Base-by-base conservation (phyloP, 345 rosid species). In the Streptanthus diversifolius region DNA sequence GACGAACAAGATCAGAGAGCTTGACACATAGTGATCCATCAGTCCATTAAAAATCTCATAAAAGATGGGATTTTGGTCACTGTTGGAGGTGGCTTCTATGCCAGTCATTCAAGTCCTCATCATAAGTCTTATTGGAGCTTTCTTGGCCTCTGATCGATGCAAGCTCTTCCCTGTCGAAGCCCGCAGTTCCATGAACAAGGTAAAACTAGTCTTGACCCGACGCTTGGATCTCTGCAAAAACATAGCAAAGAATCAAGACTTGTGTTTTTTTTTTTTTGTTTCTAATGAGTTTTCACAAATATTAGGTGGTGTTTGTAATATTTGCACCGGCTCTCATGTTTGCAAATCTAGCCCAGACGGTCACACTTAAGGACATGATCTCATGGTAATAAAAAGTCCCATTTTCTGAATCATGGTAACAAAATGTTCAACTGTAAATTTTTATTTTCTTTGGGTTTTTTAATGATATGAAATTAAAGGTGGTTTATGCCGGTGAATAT, bases 401-500 rank as follows among this genome's bases (percentile, higher is more conserved):
- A 7, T 21, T 19, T 66, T 2, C 43, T 19, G 2, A 2, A 47
- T 29, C 22, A 29, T 55, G 51, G 32, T 53, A 36, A 22, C 44
- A 17, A 12, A 36, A 30, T 30, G 7, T 44, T 64, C 4, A 55
- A 35, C 29, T 25, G 14, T 21, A 48, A 4, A 13, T 27, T 1
- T 10, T 59, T 25, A 24, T 12, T 22, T 47, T 7, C 2, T 13
- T 18, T 45, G 12, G 8, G 24, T 65, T 45, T 11, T 22, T 32
- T 41, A 27, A 12, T 65, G 60, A 54, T 54, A n/a, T 56, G 43
- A 29, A 39, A 56, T 30, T 0, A 10, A 81, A 91, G 97, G 98
- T 95, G 99, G 98, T 95, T 86, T 73, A 95, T 95, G 99, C 99
- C 97, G 0, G 71, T 91, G 17, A 95, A 95, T 63, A 84, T 92